A percentile compares a stretch with the other conserved stretches of the same genome.
Conservation (phyloP, 805 yeast species). For the Komagataella pastoris region DNA sequence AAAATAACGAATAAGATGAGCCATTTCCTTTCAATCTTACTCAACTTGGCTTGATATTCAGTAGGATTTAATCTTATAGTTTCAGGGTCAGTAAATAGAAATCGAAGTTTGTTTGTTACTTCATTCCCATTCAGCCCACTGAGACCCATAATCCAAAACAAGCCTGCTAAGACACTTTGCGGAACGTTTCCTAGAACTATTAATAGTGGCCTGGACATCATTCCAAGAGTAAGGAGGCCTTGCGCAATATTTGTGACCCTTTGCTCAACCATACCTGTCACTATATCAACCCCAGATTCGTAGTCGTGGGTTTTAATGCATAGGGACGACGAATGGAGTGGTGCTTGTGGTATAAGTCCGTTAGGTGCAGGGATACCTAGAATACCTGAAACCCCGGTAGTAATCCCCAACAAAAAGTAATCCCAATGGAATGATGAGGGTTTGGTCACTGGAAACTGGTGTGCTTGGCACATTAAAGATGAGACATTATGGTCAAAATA, state of each 20-base stretch:
- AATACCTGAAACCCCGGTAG: constrained; percentile 79
- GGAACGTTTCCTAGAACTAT: constrained; percentile 76
- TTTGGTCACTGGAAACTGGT: constrained; percentile 66
- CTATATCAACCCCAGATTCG: constrained; percentile 15
- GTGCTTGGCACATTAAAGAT: constrained; percentile 81
- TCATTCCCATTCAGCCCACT: constrained; percentile 61
- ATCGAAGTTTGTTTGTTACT: constrained; percentile 49
- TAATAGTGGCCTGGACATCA: constrained; percentile 83
- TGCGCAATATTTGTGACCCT: constrained; percentile 75
- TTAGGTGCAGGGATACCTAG: constrained; percentile 93
- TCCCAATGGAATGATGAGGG: constrained; percentile 94
- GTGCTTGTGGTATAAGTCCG: constrained; percentile 96
- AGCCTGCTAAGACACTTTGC: constrained; percentile 84
- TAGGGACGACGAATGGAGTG: constrained; percentile 74
- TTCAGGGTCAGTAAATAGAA: constrained; percentile 44
- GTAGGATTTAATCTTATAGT: constrained; percentile 6
- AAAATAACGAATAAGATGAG: constrained; percentile 41
- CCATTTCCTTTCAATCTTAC: constrained; percentile 27
- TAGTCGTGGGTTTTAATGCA: constrained; percentile 35
- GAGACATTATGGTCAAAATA: constrained; percentile 95
- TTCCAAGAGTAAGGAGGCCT: constrained; percentile 70
- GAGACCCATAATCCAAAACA: constrained; percentile 88
- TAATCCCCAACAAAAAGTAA: constrained; percentile 67
- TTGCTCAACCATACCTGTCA: constrained; percentile 71
- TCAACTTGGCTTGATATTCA: constrained; percentile 9